A percentile compares a stretch with the other conserved stretches of the same genome.
phyloP scores from a whole-genome alignment of 2,329 filamentous ascomycete genomes.

The Alternaria infectoria region DNA sequence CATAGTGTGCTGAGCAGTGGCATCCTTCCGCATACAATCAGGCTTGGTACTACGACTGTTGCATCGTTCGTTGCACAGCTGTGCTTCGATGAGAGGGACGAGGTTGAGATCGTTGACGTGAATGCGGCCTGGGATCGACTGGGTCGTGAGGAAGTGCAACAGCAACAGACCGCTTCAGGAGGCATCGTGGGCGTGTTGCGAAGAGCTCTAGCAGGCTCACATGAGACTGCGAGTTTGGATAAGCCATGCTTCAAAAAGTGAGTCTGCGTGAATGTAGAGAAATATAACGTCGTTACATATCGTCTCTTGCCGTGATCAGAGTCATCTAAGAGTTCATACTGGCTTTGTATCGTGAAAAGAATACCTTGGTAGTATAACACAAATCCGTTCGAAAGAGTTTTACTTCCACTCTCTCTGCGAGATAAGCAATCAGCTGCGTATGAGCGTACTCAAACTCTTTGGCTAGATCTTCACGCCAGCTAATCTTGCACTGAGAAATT shows the following conservation, averaged over 20 bases:
- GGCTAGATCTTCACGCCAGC: background rate
- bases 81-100: background rate
- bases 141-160: background rate
- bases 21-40: background rate
- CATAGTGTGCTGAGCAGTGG: background rate
- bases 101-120: background rate
- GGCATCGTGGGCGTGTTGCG: background rate
- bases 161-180: background rate
- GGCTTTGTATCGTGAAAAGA: no score
- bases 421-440: accelerated
- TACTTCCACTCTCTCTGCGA: background rate
- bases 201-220: background rate
- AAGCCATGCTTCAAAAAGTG: no score
- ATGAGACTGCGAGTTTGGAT: no score
- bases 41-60: background rate
- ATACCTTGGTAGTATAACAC: background rate
- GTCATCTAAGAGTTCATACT: no score
- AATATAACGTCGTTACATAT: no score
- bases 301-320: no score
- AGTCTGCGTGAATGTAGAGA: background rate
- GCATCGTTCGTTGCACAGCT: background rate
- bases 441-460: accelerated
- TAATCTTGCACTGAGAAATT: background rate
- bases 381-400: accelerated
- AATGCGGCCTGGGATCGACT: background rate